phyloP scores from a whole-genome alignment of 345 rosid species.

The Turnera subulata region DNA sequence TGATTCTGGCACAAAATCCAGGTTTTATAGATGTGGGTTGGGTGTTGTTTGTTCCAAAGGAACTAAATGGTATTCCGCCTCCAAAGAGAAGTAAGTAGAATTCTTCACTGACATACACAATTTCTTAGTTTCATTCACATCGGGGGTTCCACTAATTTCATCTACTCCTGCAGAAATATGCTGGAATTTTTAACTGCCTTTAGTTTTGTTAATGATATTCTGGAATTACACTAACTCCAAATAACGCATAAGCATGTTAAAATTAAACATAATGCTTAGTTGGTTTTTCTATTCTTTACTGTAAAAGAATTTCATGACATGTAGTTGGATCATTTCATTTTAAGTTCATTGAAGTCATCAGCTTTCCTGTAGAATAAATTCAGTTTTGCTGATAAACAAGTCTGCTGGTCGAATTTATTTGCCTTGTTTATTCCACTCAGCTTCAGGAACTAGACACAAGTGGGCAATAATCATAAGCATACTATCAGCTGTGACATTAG shows the following conservation, averaged over 20 bases:
- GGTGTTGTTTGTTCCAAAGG: slow-evolving; percentile 50
- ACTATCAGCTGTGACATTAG: slow-evolving; percentile 27
- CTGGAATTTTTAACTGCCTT: slow-evolving; percentile 1
- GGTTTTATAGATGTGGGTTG: slow-evolving; percentile 26
- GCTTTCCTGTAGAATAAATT: no score
- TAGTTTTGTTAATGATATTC: no score
- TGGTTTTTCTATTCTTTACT: no score
- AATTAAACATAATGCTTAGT: no score
- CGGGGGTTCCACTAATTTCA: no score
- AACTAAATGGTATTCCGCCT: slow-evolving; percentile 19
- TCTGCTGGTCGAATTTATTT: no score
- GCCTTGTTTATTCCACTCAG: slow-evolving; percentile 11
- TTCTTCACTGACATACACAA: neutral
- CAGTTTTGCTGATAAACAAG: no score
- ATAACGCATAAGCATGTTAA: no score
- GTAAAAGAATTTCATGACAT: no score
- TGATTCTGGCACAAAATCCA: slow-evolving; percentile 14
- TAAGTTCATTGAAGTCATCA: no score
- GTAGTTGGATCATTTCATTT: no score
- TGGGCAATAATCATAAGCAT: slow-evolving; percentile 34
- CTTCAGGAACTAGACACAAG: slow-evolving; percentile 21
- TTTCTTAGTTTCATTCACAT: neutral
- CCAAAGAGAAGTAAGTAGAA: slow-evolving; percentile 25
- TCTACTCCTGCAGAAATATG: neutral
- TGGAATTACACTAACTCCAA: no score